phyloP scores from a whole-genome alignment of 768 basidiomycete genomes.

The Cystoderma amianthinum region DNA sequence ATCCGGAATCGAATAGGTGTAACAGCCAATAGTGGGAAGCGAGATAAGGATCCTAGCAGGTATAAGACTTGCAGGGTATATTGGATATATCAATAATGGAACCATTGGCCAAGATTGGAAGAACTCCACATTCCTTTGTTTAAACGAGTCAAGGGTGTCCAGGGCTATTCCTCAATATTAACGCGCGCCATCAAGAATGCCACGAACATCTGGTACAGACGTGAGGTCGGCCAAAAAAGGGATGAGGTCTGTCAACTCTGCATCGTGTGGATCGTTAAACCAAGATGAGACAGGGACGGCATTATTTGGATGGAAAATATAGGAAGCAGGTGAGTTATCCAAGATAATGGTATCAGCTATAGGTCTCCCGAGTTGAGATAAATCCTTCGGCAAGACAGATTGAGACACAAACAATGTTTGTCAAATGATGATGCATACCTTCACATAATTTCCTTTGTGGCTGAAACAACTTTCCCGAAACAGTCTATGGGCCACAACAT shows the following conservation, averaged over 20 bases:
- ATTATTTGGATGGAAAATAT: constrained; percentile 99
- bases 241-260: constrained; percentile 91
- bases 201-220: constrained; percentile 83
- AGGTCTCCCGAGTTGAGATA: constrained; percentile 93
- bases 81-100: no score
- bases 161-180: no score
- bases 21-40: background rate
- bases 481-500: constrained; percentile 86
- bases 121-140: no score
- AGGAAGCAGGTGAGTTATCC: constrained; percentile 98
- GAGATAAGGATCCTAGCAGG: background rate
- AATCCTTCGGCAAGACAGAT: constrained; percentile 48
- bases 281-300: constrained; percentile 98
- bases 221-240: constrained; percentile 90
- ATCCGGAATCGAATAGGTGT: background rate
- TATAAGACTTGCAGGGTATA: background rate
- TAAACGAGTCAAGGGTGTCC: no score
- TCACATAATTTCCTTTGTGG: constrained; percentile 98
- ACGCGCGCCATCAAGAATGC: constrained; percentile 81
- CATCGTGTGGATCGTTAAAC: constrained; percentile 99
- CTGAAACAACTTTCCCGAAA: constrained; percentile 99
- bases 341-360: constrained; percentile 94
- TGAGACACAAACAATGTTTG: constrained; percentile 8
- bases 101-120: no score
- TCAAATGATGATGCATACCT: constrained; percentile 43